Conservation (phyloP, 106 monocot species). For the Platanthera zijinensis region DNA sequence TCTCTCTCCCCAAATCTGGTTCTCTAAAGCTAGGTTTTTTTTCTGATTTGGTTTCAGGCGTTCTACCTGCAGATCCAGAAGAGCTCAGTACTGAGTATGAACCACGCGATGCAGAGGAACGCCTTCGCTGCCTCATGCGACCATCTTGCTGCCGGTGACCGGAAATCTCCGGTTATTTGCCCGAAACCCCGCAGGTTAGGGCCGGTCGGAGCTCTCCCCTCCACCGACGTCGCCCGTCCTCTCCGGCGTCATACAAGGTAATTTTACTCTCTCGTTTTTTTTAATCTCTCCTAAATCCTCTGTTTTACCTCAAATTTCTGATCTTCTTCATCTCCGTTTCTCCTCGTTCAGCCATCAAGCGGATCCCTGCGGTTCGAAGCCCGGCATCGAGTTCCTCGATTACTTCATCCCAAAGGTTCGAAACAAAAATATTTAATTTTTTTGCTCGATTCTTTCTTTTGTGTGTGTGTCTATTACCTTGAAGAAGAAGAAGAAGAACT, state of each 20-base stretch:
- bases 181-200: conserved; percentile 40
- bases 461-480: background rate
- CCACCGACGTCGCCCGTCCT: conserved; percentile 16
- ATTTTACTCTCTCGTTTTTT: background rate
- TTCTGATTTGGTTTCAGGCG: background rate
- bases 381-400: conserved; percentile 7
- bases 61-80: conserved; percentile 6
- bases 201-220: conserved; percentile 12
- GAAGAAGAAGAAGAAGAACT: background rate
- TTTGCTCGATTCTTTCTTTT: no score
- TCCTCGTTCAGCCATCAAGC: conserved; percentile 1
- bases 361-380: conserved; percentile 12
- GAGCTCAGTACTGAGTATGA: conserved; percentile 11
- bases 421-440: background rate
- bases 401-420: conserved; percentile 10
- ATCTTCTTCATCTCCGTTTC: background rate
- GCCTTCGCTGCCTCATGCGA: conserved; percentile 24
- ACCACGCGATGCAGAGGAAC: conserved; percentile 20
- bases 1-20: background rate
- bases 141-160: conserved; percentile 6
- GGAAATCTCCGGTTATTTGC: conserved; percentile 27
- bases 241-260: conserved; percentile 17
- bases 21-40: background rate
- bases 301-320: background rate
- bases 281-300: background rate